phyloP scores from a whole-genome alignment of 495 filamentous ascomycete species.

The Pyronema domesticum region DNA sequence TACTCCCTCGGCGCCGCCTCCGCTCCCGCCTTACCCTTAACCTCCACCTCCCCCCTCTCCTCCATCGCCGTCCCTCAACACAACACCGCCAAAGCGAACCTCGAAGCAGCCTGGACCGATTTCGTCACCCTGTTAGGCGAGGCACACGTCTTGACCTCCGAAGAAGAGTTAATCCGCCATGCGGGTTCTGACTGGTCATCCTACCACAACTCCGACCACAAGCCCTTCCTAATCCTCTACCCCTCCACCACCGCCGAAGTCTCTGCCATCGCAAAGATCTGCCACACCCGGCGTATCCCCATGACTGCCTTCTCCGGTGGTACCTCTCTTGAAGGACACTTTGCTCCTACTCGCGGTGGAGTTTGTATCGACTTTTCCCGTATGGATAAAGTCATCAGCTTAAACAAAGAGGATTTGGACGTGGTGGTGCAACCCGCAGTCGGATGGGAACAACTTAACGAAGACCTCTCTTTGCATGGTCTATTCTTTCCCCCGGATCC shows the following conservation, averaged over 20 bases:
- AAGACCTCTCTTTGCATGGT: slow-evolving; percentile 44
- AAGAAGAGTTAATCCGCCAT: slow-evolving; percentile 49
- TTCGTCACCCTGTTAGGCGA: slow-evolving; percentile 68
- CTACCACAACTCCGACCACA: slow-evolving; percentile 31
- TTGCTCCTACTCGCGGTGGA: slow-evolving; percentile 52
- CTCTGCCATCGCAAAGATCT: slow-evolving; percentile 54
- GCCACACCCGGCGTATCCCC: slow-evolving; percentile 50
- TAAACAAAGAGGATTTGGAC: slow-evolving; percentile 62
- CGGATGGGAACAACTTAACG: slow-evolving; percentile 64
- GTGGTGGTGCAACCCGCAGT: slow-evolving; percentile 68
- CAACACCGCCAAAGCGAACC: slow-evolving; percentile 51
- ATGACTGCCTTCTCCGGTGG: slow-evolving; percentile 53
- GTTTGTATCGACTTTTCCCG: slow-evolving; percentile 59
- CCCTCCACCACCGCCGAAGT: slow-evolving; percentile 52
- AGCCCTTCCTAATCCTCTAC: slow-evolving; percentile 46
- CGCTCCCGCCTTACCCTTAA: slow-evolving; percentile 38
- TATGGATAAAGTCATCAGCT: slow-evolving; percentile 53
- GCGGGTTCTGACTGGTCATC: slow-evolving; percentile 80
- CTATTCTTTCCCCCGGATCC: slow-evolving; percentile 77
- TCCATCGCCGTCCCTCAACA: slow-evolving; percentile 44
- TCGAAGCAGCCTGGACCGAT: slow-evolving; percentile 88
- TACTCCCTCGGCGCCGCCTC: slow-evolving; percentile 55
- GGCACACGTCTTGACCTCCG: slow-evolving; percentile 64
- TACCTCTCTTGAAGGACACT: slow-evolving; percentile 67
- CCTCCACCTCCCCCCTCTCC: slow-evolving; percentile 56